Conservation (phyloP, 192 early-diverging fungal species). For the Coemansia aciculifera region DNA sequence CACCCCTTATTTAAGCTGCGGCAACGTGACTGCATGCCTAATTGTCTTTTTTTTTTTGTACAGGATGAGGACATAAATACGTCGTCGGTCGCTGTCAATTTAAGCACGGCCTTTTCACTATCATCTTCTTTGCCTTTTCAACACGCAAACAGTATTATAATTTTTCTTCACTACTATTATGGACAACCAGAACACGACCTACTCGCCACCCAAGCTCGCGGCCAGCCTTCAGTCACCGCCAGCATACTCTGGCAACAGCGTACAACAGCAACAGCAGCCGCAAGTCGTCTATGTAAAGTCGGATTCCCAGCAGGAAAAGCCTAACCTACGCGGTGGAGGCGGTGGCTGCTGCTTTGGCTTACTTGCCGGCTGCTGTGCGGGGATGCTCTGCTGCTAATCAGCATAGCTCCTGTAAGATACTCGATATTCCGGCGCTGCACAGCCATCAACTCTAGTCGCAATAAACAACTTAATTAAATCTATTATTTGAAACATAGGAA, state of each 20-base stretch:
- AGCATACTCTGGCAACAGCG: background rate
- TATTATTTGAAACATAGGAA: background rate
- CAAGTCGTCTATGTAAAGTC: constrained; percentile 37
- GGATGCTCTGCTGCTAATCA: constrained; percentile 17
- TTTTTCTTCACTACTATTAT: background rate
- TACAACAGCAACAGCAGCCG: constrained; percentile 16
- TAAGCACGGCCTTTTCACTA: background rate
- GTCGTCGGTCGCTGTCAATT: background rate
- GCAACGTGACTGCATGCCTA: background rate
- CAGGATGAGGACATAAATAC: background rate
- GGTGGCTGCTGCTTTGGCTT: constrained; percentile 25
- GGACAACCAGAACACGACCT: background rate
- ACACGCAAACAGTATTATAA: background rate
- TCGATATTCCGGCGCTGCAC: background rate
- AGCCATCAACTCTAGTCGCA: background rate
- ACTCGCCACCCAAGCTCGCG: background rate
- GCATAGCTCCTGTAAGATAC: background rate
- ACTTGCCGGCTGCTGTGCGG: constrained; percentile 22
- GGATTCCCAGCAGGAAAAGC: constrained; percentile 3
- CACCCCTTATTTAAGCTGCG: background rate
- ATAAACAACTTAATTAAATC: background rate
- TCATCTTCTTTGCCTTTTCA: background rate
- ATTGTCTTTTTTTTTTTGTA: background rate
- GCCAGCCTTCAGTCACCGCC: background rate
- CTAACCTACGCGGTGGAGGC: constrained; percentile 5